Base-by-base conservation (phyloP, 345 rosid genomes). In the Brassica juncea region DNA sequence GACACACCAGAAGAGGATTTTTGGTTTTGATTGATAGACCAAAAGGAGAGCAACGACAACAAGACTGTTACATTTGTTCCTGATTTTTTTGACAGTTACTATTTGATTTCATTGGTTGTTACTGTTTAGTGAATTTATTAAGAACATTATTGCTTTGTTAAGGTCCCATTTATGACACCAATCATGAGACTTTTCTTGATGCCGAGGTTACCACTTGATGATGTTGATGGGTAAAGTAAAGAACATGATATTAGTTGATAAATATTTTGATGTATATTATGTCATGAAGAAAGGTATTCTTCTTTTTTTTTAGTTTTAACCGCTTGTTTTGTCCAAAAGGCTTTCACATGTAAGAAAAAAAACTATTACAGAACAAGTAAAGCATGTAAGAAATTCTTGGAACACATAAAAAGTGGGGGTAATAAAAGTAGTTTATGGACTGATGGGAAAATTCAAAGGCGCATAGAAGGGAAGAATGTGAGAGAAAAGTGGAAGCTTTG, bases 401-500 rank as follows among this genome's bases (percentile, higher is more conserved):
- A 49, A 49, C 57, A 49, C 57, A 2, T 14, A 49, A 49, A 49
- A 44, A 10, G 6, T 5, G 12, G 52, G 16, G 16, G 16, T 44
- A 44, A n/a, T 49, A 47, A 47, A 47, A 47, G 55, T 47, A 4
- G n/a, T 47, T 44, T 2, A 47, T 47, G 57, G 57, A 49, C 6
- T 49, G 57, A 54, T 54, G 59, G 80, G 88, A 76, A 80, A 77
- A 70, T 81, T 79, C 82, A 62, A 28, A 67, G 90, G 77, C 86
- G 63, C 63, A 79, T 84, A 77, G 76, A 85, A 77, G 82, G 83
- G 84, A 71, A 77, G 82, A 84, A 73, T 63, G 84, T 80, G 72
- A 85, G 86, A 85, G 79, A 83, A 84, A 82, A 66, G 82, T 81
- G 91, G 92, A 81, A 75, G 25, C 59, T 54, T 54, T 54, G 59